A percentile compares a stretch with the other conserved stretches of the same genome.
These are phyloP conservation scores for Zygoascus flipseniorum DNA, from an alignment of 805 yeast species.

Conservation along the genomic window DNA sequence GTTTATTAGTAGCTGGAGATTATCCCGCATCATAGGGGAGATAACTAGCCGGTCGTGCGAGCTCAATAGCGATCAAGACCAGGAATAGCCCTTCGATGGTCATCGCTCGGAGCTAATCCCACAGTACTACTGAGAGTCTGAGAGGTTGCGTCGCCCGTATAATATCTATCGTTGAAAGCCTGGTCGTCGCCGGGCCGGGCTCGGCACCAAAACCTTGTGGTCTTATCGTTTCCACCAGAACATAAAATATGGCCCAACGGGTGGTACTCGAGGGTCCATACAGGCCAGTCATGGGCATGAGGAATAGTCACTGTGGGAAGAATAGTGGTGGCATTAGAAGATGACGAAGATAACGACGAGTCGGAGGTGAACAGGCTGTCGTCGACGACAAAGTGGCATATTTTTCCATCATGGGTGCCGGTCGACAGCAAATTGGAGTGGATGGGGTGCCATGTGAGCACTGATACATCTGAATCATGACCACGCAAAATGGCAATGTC, in stretches of 20 bases:
- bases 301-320: constrained; percentile 48
- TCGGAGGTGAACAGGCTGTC: background rate
- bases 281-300: constrained; percentile 88
- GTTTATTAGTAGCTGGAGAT: too few relatives aligned
- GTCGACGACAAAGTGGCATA: constrained; percentile 67
- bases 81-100: background rate
- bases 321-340: constrained; percentile 25
- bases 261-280: constrained; percentile 84
- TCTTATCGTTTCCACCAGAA: constrained; percentile 89
- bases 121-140: background rate
- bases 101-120: background rate
- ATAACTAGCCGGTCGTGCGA: too few relatives aligned
- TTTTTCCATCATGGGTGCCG: constrained; percentile 84
- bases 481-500: constrained; percentile 67
- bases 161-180: constrained; percentile 73
- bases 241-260: constrained; percentile 89
- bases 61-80: background rate
- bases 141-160: constrained; percentile 23
- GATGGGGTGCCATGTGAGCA: constrained; percentile 88
- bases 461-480: constrained; percentile 73
- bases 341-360: constrained; percentile 13
- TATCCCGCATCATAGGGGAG: too few relatives aligned
- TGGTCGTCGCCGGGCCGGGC: constrained; percentile 84
- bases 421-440: constrained; percentile 72
- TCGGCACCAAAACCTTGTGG: constrained; percentile 90